Evolutionary conservation across 2,329 filamentous ascomycete species (phyloP).

Genomic region (Colletotrichum ledebouriae): DNA sequence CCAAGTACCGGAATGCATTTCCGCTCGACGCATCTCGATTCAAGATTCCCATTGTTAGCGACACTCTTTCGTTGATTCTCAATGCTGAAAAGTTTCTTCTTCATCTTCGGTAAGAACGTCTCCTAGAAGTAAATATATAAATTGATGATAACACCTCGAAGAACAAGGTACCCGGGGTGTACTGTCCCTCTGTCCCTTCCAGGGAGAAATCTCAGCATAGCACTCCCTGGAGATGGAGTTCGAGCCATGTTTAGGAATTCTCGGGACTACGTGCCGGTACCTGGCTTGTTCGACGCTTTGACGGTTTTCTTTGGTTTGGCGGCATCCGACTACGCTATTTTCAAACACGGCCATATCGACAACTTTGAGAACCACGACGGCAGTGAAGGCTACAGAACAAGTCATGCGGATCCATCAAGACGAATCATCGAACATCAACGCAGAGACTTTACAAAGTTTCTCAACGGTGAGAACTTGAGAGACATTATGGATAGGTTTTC

Average conservation of each 20-base stretch:
- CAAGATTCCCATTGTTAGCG: not conserved
- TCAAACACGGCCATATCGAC: conserved; percentile 28
- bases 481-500: conserved; percentile 24
- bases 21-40: not conserved
- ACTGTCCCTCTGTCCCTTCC: not conserved
- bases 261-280: conserved; percentile 15
- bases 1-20: too few relatives aligned
- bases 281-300: conserved; percentile 26
- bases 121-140: fast-evolving
- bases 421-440: conserved; percentile 38
- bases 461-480: conserved; percentile 25
- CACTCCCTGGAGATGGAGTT: conserved; percentile 30
- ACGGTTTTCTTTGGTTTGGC: conserved; percentile 32
- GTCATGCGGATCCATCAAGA: conserved; percentile 20
- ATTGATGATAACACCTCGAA: not conserved
- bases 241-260: conserved; percentile 18
- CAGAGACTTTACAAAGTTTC: conserved; percentile 22
- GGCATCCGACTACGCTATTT: conserved; percentile 16
- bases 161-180: not conserved
- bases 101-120: not conserved
- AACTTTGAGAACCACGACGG: conserved; percentile 10
- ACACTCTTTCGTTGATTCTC: not conserved
- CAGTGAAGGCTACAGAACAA: conserved; percentile 4
- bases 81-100: conserved; percentile 21
- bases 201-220: conserved; percentile 9